A percentile compares a stretch with the other conserved stretches of the same genome.
These are phyloP conservation scores for Colletotrichum zoysiae DNA, from an alignment of 2,329 filamentous ascomycete species.

Conservation along the genomic window DNA sequence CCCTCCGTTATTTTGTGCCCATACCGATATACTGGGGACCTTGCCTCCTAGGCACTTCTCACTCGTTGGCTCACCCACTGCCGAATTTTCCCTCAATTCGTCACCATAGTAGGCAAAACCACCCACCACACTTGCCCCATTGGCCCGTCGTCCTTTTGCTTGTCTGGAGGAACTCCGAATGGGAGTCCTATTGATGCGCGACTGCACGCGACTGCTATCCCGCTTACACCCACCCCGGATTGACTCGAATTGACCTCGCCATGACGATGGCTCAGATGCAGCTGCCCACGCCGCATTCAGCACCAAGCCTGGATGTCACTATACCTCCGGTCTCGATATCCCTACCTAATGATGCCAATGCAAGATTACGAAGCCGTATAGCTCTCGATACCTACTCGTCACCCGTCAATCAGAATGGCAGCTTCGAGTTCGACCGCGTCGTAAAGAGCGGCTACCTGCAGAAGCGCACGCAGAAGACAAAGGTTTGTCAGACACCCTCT, in stretches of 20 bases:
- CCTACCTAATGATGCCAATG: constrained; percentile 45
- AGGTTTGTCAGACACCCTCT: constrained; percentile 65
- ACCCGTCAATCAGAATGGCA: constrained; percentile 93
- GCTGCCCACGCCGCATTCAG: constrained; percentile 31
- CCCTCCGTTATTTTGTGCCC: neutral
- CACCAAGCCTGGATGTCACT: constrained; percentile 41
- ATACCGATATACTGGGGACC: neutral
- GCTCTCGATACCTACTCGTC: constrained; percentile 75
- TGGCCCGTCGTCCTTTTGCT: constrained; percentile 1
- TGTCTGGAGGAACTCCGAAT: constrained; percentile 19
- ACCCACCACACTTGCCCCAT: neutral
- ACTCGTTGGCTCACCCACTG: constrained; percentile 12
- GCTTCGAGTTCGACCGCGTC: constrained; percentile 95
- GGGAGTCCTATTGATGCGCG: constrained; percentile 32
- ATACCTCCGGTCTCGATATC: constrained; percentile 43
- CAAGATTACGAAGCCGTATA: constrained; percentile 58
- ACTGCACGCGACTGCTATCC: constrained; percentile 31
- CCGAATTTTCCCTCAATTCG: constrained; percentile 11
- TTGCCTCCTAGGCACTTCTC: neutral
- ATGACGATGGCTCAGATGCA: constrained; percentile 38
- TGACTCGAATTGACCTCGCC: constrained; percentile 23
- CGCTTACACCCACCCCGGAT: constrained; percentile 17
- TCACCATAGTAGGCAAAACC: neutral
- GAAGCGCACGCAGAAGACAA: constrained; percentile 93
- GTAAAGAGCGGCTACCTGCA: constrained; percentile 89